Conservation (phyloP, 73 alveolate genomes). For the Loxodes magnus region DNA sequence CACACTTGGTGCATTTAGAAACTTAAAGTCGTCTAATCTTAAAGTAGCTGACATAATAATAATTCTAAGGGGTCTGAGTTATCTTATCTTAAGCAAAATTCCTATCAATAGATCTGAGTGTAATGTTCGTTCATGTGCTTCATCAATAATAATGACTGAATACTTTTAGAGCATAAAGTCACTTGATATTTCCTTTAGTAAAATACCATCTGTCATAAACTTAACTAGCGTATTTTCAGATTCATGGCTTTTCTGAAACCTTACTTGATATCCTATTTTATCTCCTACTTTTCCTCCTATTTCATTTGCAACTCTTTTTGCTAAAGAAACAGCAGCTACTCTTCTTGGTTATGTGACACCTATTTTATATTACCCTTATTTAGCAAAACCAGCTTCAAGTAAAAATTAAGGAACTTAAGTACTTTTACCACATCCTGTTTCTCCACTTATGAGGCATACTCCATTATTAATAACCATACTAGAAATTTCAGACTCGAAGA, state of each 20-base stretch:
- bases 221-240: conserved; percentile 65
- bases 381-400: conserved; percentile 72
- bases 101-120: conserved; percentile 93
- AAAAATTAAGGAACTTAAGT: conserved; percentile 90
- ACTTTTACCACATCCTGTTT: conserved; percentile 96
- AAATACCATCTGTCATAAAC: conserved; percentile 97
- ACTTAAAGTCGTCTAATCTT: conserved; percentile 77
- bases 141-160: conserved; percentile 95
- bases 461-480: no score
- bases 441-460: conserved; percentile 93
- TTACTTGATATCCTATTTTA: conserved; percentile 88
- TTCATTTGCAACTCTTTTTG: conserved; percentile 88
- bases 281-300: conserved; percentile 65
- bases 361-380: conserved; percentile 46
- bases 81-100: conserved; percentile 78
- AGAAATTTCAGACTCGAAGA: no score
- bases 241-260: conserved; percentile 66
- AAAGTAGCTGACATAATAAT: conserved; percentile 96
- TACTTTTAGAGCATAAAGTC: conserved; percentile 72
- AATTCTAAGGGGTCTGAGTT: conserved; percentile 85
- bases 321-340: conserved; percentile 91
- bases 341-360: conserved; percentile 98
- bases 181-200: conserved; percentile 77
- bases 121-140: conserved; percentile 97
- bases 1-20: conserved; percentile 40